Evolutionary conservation across 306 rosid genomes (phyloP).

Genomic region (Erythrophleum fordii): DNA sequence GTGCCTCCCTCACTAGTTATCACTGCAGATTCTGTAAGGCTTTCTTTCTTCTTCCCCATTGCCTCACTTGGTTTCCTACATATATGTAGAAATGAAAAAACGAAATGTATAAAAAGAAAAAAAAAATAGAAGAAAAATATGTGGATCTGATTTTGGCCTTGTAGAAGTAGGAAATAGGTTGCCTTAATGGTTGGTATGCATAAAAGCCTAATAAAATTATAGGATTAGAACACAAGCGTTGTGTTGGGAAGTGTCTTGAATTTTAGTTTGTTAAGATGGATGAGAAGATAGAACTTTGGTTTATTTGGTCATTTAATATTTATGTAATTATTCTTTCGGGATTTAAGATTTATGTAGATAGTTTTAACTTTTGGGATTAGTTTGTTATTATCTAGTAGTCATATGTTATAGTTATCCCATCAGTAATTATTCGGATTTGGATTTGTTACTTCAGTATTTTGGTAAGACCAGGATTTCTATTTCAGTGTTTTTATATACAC

Average conservation of each 20-base stretch:
- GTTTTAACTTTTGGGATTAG: not conserved
- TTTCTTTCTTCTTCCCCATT: not conserved
- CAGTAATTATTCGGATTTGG: not conserved
- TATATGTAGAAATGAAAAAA: not conserved
- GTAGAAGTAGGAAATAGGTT: too few relatives aligned
- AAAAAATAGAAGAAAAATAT: not conserved
- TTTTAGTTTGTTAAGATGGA: not conserved
- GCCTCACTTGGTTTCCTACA: not conserved
- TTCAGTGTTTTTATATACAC: not conserved
- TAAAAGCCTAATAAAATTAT: too few relatives aligned
- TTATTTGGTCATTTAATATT: not conserved
- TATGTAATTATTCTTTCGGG: not conserved
- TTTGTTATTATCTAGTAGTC: not conserved
- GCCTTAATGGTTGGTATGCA: too few relatives aligned
- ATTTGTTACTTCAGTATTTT: not conserved
- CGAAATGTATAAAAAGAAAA: not conserved
- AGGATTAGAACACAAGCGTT: not conserved
- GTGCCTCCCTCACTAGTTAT: constrained; percentile 86
- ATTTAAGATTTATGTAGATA: not conserved
- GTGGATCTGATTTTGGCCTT: not conserved
- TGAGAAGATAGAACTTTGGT: not conserved
- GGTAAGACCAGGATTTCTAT: not conserved
- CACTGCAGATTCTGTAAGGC: constrained; percentile 70
- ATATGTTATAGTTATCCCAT: not conserved
- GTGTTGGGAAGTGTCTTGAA: not conserved